These are phyloP conservation scores for Aureobasidium musti DNA, from an alignment of 2,329 filamentous ascomycete genomes.

Conservation along the genomic window DNA sequence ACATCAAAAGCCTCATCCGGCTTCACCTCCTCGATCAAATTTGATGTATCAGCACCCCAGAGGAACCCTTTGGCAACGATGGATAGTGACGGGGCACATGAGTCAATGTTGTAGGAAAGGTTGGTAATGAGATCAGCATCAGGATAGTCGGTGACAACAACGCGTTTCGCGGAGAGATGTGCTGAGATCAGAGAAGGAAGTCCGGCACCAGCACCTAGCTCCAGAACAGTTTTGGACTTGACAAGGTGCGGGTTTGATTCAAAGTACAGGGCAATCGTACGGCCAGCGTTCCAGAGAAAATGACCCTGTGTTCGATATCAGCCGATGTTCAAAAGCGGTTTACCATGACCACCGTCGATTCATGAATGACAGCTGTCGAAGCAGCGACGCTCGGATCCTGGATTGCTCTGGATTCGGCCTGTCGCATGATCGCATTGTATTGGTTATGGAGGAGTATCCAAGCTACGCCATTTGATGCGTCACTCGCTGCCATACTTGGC, in stretches of 20 bases:
- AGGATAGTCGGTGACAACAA: slow-evolving; percentile 86
- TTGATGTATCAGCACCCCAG: slow-evolving; percentile 67
- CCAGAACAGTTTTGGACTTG: slow-evolving; percentile 70
- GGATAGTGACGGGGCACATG: slow-evolving; percentile 50
- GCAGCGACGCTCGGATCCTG: neutral
- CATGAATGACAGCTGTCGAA: neutral
- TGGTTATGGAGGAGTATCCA: neutral
- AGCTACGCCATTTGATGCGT: neutral
- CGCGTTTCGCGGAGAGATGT: slow-evolving; percentile 63
- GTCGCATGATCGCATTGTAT: neutral
- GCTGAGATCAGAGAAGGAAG: slow-evolving; percentile 76
- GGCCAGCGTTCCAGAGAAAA: slow-evolving; percentile 86
- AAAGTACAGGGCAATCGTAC: slow-evolving; percentile 74
- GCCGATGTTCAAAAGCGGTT: neutral
- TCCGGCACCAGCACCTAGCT: slow-evolving; percentile 86
- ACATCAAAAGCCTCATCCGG: slow-evolving; percentile 67
- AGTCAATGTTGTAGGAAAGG: slow-evolving; percentile 72
- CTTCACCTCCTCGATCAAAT: slow-evolving; percentile 40
- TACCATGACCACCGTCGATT: neutral
- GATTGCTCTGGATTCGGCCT: neutral
- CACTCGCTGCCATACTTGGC: neutral
- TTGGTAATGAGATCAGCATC: slow-evolving; percentile 81
- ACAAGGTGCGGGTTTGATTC: slow-evolving; percentile 68
- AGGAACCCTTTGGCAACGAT: slow-evolving; percentile 66
- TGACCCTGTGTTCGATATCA: slow-evolving; percentile 62